Evolutionary conservation across 768 basidiomycete species (phyloP), one percentile per base, ranked within the genome.

Genomic region (Albatrellus ellisii): DNA sequence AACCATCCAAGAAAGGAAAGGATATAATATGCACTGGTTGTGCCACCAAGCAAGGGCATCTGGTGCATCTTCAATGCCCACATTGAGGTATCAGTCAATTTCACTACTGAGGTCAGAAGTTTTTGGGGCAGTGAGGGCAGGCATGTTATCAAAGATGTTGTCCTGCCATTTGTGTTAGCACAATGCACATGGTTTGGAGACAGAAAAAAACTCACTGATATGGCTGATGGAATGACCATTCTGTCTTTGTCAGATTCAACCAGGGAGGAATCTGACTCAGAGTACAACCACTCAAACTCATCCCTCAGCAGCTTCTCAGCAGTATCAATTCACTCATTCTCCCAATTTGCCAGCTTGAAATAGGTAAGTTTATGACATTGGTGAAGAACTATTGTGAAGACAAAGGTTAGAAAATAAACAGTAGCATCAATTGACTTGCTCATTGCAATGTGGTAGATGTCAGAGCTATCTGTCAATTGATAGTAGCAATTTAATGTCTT

Each of bases 401-500:
- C 17, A 17, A 11, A 9, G 36, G 22, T 34, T 15, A 4, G n/a
- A 20, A 15, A 14, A 15, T 6, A 3, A n/a, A 11, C 11, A 20
- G 21, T 4, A n/a, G 11, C 14, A 36, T 17, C 11, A 12, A 9
- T 9, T 7, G 6, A 53, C 48, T 6, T 39, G 59, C 57, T 40
- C 55, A 59, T 59, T 3, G 56, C 53, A 28, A 60, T 59, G 1
- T 51, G 42, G 39, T 59, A 60, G 0, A 52, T 39, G 12, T 49
- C 46, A 0, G 55, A 54, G 5, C 8, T 22, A 33, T 60, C 56
- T 1, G 49, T 59, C 5, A 45, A 26, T 1, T 41, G 34, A 28
- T 61, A 61, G 32, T 59, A 61, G 4, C 32, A 15, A 36, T 56
- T 58, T 0, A 61, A 32, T 0, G 47, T 54, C 8, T 43, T 46